Conservation (phyloP, 495 filamentous ascomycete genomes). For the Annulohypoxylon moriforme region DNA sequence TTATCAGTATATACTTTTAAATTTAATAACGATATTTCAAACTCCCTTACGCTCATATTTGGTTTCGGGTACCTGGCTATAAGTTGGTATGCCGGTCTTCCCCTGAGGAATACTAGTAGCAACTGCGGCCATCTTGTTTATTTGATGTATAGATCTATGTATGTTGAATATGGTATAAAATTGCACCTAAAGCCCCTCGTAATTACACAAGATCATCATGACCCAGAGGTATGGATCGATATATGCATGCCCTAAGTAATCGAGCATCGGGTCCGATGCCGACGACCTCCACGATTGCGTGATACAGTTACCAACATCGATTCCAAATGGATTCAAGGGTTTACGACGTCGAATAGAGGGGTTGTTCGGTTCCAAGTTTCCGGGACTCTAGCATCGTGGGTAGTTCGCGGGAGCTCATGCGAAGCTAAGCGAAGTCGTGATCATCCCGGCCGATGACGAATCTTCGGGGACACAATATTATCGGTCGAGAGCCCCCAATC, state of each 20-base stretch:
- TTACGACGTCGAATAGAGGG: constrained; percentile 3
- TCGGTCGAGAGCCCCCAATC: constrained; percentile 28
- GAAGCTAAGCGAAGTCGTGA: constrained; percentile 40
- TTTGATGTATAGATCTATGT: constrained; percentile 4
- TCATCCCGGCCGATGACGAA: constrained; percentile 45
- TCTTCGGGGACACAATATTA: constrained; percentile 28
- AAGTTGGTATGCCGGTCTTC: constrained; percentile 46
- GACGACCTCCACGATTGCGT: constrained; percentile 41
- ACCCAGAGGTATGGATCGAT: constrained; percentile 22
- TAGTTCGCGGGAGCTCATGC: constrained; percentile 5
- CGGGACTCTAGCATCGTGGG: constrained; percentile 21
- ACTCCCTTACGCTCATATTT: constrained; percentile 50
- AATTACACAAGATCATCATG: constrained; percentile 13
- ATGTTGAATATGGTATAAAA: background rate
- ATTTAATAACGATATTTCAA: background rate
- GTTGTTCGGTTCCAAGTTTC: constrained; percentile 29
- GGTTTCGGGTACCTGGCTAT: constrained; percentile 54
- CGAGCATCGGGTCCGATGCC: constrained; percentile 30
- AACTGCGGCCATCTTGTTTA: constrained; percentile 43
- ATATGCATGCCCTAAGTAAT: constrained; percentile 25
- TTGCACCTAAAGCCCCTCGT: background rate
- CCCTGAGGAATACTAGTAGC: constrained; percentile 29
- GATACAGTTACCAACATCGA: constrained; percentile 28
- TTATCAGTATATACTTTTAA: constrained; percentile 5
- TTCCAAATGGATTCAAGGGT: constrained; percentile 33